Evolutionary conservation across 139 green algal species (phyloP).

Genomic region (Prasinococcaceae sp.): DNA sequence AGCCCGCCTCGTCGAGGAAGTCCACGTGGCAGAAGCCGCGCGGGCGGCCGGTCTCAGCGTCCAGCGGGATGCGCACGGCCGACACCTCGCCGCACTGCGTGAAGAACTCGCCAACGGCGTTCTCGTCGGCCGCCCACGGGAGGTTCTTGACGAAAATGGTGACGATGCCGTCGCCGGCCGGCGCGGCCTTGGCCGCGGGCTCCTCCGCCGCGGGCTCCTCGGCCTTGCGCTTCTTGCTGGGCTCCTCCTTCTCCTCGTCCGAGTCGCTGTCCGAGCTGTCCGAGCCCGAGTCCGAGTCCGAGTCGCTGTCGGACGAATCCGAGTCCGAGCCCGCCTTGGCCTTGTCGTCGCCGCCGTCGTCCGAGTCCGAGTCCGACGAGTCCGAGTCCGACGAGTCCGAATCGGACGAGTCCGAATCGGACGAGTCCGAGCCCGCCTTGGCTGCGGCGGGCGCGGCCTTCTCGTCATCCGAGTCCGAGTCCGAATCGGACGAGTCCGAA

Average conservation of each 20-base stretch:
- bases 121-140: constrained; percentile 38
- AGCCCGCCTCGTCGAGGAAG: constrained; percentile 34
- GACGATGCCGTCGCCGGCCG: constrained; percentile 18
- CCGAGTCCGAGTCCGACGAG: neutral
- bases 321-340: constrained; percentile 32
- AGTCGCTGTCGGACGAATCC: constrained; percentile 19
- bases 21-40: constrained; percentile 54
- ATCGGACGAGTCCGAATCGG: neutral
- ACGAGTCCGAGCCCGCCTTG: neutral
- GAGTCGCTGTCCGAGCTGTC: constrained; percentile 3
- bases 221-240: neutral
- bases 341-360: neutral
- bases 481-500: neutral
- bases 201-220: constrained; percentile 36
- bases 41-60: constrained; percentile 34
- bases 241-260: neutral
- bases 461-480: neutral
- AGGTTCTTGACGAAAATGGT: constrained; percentile 63
- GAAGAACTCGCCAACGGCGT: constrained; percentile 37
- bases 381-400: neutral
- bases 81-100: constrained; percentile 38
- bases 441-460: no score
- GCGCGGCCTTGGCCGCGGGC: constrained; percentile 11
- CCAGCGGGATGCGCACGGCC: constrained; percentile 38
- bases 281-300: constrained; percentile 9